phyloP scores from a whole-genome alignment of 2,329 filamentous ascomycete genomes.

The Blastomyces emzantsi region DNA sequence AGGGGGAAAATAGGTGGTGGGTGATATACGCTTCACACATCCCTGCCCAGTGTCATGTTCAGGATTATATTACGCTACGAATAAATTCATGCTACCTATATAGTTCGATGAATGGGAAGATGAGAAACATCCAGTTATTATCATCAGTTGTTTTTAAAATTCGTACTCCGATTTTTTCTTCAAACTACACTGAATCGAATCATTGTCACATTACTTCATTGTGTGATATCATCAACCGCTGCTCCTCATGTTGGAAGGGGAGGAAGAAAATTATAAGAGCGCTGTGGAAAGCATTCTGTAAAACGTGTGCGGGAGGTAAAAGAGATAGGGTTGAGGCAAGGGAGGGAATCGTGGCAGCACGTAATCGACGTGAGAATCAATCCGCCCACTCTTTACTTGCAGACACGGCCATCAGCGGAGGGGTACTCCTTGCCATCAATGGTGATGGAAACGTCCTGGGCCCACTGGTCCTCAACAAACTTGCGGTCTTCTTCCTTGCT shows the following conservation, averaged over 20 bases:
- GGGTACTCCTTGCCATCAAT: conserved; percentile 81
- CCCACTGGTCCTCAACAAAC: conserved; percentile 80
- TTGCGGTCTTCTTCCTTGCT: conserved; percentile 74
- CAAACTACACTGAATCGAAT: background rate
- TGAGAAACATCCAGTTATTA: background rate
- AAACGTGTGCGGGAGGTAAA: background rate
- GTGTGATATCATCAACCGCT: background rate
- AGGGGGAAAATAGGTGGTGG: background rate
- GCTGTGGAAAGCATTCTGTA: background rate
- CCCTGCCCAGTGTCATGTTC: background rate
- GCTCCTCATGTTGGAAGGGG: background rate
- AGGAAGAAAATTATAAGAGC: background rate
- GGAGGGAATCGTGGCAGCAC: background rate
- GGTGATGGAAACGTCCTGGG: conserved; percentile 76
- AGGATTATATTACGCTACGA: background rate
- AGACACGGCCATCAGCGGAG: conserved; percentile 91
- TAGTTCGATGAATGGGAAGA: background rate
- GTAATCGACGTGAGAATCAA: conserved; percentile 7
- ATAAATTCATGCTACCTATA: background rate
- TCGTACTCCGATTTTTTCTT: background rate
- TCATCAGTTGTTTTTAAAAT: background rate
- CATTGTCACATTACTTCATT: conserved; percentile 11
- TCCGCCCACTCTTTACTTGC: conserved; percentile 63
- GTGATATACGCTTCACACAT: background rate
- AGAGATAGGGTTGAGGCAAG: conserved; percentile 1